A percentile compares a stretch with the other conserved stretches of the same genome.
These are phyloP conservation scores for Trypanosoma melophagium DNA, from an alignment of 208 protist genomes.

Conservation along the genomic window DNA sequence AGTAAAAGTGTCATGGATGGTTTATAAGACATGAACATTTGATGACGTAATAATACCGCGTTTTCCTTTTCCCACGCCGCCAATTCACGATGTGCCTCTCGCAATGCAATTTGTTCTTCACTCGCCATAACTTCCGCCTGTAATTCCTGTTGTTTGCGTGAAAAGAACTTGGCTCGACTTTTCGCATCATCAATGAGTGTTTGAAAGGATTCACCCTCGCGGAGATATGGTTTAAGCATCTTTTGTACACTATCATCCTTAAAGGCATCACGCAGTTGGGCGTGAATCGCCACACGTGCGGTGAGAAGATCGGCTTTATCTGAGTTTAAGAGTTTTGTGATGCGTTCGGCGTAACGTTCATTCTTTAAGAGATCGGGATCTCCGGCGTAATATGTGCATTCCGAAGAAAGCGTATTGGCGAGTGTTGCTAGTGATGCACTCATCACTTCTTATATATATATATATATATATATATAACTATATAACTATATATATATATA, in stretches of 20 bases:
- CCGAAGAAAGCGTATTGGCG: slow-evolving; percentile 58
- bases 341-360: slow-evolving; percentile 45
- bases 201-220: slow-evolving; percentile 47
- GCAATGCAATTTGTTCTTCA: slow-evolving; percentile 59
- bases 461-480: slow-evolving; percentile 18
- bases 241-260: slow-evolving; percentile 52
- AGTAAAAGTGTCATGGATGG: slow-evolving; percentile 74
- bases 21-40: slow-evolving; percentile 86
- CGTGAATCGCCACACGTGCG: slow-evolving; percentile 72
- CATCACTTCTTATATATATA: slow-evolving; percentile 15
- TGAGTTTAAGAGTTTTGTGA: slow-evolving; percentile 49
- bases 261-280: slow-evolving; percentile 76
- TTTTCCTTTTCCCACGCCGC: slow-evolving; percentile 79
- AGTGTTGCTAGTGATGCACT: slow-evolving; percentile 59
- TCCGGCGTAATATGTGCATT: slow-evolving; percentile 80
- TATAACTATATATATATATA: too few species aligned
- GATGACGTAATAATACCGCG: slow-evolving; percentile 76
- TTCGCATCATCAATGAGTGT: slow-evolving; percentile 52
- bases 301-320: slow-evolving; percentile 63
- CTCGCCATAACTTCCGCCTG: slow-evolving; percentile 61
- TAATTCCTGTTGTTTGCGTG: slow-evolving; percentile 66
- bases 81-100: slow-evolving; percentile 74
- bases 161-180: slow-evolving; percentile 75
- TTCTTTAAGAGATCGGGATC: slow-evolving; percentile 54
- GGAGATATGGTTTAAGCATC: slow-evolving; percentile 57